These are phyloP conservation scores for Fraxinus sp. DNA, from an alignment of 305 asterid genomes.

Conservation along the genomic window DNA sequence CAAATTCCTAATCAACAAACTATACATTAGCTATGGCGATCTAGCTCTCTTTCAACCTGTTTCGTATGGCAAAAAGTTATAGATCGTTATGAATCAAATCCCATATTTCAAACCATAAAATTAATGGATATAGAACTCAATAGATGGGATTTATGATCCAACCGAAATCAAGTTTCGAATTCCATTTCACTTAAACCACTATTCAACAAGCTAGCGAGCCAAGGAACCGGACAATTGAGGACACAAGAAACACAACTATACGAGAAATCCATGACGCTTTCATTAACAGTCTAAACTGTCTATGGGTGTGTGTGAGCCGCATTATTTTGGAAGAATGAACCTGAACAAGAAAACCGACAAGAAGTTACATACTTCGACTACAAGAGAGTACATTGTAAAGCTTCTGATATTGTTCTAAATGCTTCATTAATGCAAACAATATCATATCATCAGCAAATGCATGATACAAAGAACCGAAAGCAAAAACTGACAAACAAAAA, in stretches of 20 bases:
- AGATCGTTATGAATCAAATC: background rate
- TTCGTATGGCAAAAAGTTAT: background rate
- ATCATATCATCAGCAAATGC: background rate
- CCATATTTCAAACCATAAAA: background rate
- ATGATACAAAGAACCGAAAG: background rate
- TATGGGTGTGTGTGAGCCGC: too few relatives aligned
- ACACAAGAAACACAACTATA: background rate
- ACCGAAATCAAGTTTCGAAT: background rate
- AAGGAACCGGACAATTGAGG: background rate
- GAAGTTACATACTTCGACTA: background rate
- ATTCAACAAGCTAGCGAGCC: background rate
- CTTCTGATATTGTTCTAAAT: background rate
- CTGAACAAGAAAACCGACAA: slow-evolving; percentile 39
- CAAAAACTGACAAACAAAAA: background rate
- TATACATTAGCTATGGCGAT: background rate
- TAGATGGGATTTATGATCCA: background rate
- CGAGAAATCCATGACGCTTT: background rate
- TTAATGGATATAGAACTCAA: background rate
- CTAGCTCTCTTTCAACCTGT: background rate
- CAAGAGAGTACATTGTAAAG: background rate
- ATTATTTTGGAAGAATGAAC: too few relatives aligned
- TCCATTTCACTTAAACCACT: background rate
- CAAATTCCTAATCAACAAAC: background rate
- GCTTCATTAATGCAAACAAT: background rate
- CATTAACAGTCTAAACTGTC: background rate